Evolutionary conservation across 1,284 basidiomycete species (phyloP).

Genomic region (Tylopilus sp.): DNA sequence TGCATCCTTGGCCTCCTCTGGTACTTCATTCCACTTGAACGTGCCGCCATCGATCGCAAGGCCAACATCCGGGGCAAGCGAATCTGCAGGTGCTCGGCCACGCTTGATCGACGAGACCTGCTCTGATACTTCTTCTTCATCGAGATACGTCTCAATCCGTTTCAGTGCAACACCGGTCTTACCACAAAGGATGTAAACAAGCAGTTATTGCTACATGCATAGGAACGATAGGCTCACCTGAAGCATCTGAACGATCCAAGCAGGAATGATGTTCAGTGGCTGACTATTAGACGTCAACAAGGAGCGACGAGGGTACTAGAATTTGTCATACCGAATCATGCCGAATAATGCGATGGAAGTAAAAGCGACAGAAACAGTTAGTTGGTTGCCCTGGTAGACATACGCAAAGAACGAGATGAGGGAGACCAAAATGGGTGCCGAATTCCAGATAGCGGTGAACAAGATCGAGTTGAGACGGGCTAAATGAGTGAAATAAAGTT

Average conservation of each 20-base stretch:
- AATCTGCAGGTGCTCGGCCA: slow-evolving; percentile 17
- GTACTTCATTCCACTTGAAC: slow-evolving; percentile 59
- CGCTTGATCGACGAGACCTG: slow-evolving; percentile 66
- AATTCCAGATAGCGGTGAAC: slow-evolving; percentile 61
- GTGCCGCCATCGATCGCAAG: slow-evolving; percentile 55
- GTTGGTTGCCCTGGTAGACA: slow-evolving; percentile 58
- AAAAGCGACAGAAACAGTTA: slow-evolving; percentile 67
- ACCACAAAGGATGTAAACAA: not conserved
- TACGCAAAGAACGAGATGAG: slow-evolving; percentile 65
- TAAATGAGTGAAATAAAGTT: slow-evolving; percentile 22
- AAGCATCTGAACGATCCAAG: slow-evolving; percentile 50
- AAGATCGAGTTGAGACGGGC: slow-evolving; percentile 62
- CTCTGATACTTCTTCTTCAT: slow-evolving; percentile 76
- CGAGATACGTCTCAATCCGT: slow-evolving; percentile 77
- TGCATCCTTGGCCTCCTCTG: slow-evolving; percentile 10
- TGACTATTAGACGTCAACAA: slow-evolving; percentile 32
- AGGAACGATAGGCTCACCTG: slow-evolving; percentile 17
- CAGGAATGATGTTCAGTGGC: slow-evolving; percentile 69
- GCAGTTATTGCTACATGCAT: no score
- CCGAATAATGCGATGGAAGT: slow-evolving; percentile 72
- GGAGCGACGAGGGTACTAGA: not conserved
- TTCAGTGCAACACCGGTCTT: slow-evolving; percentile 73
- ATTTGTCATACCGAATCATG: slow-evolving; percentile 54
- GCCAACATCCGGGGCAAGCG: slow-evolving; percentile 32
- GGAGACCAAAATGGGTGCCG: slow-evolving; percentile 66